Conservation (phyloP, 495 filamentous ascomycete genomes). For the Penicillium daleae region DNA sequence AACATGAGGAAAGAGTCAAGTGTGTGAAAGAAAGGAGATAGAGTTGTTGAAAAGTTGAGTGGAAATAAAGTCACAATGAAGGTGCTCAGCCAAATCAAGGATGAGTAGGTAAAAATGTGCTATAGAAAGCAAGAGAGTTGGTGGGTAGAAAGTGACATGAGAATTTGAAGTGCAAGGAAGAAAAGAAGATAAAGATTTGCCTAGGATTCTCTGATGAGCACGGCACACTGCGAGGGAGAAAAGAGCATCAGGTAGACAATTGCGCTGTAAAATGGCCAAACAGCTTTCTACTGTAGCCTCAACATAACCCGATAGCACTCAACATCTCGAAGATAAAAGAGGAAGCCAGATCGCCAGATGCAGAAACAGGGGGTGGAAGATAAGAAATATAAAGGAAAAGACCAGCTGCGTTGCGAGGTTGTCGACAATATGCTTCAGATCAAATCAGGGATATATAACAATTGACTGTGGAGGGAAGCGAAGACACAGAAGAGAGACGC, state of each 20-base stretch:
- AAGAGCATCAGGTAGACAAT: background rate
- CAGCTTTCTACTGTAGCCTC: slow-evolving; percentile 4
- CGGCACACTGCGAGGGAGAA: background rate
- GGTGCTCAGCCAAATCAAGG: slow-evolving; percentile 13
- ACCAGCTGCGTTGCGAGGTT: slow-evolving; percentile 28
- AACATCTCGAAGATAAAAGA: background rate
- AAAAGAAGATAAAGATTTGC: background rate
- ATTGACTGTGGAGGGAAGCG: slow-evolving; percentile 13
- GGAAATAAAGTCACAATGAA: slow-evolving; percentile 26
- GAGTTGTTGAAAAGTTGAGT: slow-evolving; percentile 4
- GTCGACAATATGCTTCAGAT: slow-evolving; percentile 34
- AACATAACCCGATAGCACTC: background rate
- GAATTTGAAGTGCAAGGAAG: slow-evolving; percentile 3
- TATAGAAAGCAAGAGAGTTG: background rate
- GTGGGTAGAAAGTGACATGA: background rate
- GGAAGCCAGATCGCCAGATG: background rate
- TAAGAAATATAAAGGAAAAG: slow-evolving; percentile 4
- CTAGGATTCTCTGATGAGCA: background rate
- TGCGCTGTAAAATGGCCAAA: background rate
- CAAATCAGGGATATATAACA: slow-evolving; percentile 41
- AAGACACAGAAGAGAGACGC: slow-evolving; percentile 16
- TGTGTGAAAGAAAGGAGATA: slow-evolving; percentile 7
- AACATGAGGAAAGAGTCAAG: slow-evolving; percentile 10
- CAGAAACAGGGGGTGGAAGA: slow-evolving; percentile 11
- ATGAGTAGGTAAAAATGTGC: slow-evolving; percentile 2